These are phyloP conservation scores for Mortierella claussenii DNA, from an alignment of 192 early-diverging fungal species.

Conservation along the genomic window DNA sequence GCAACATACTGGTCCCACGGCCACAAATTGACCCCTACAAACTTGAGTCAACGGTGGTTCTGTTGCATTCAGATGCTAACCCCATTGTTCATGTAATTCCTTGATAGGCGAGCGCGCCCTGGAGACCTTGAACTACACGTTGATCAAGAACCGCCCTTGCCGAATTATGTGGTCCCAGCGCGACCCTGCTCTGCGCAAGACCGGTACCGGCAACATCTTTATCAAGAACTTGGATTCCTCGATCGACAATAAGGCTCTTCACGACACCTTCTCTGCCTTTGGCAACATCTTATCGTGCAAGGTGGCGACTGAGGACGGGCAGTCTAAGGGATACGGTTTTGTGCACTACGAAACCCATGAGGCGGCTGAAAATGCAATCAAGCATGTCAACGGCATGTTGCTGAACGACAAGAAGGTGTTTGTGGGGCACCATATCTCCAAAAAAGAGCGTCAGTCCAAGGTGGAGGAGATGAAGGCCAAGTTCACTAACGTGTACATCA, in stretches of 20 bases:
- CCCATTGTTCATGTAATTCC: too few relatives aligned
- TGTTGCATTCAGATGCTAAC: too few relatives aligned
- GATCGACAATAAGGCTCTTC: slow-evolving; percentile 99
- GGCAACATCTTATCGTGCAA: slow-evolving; percentile 97
- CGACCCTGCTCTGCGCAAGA: slow-evolving; percentile 93
- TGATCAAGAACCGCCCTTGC: slow-evolving; percentile 93
- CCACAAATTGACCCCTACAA: too few relatives aligned
- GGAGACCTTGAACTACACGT: slow-evolving; percentile 94
- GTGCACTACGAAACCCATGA: slow-evolving; percentile 97
- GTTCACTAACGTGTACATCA: slow-evolving; percentile 98
- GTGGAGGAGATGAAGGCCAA: slow-evolving; percentile 85
- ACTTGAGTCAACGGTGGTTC: too few relatives aligned
- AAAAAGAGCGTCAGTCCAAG: slow-evolving; percentile 90
- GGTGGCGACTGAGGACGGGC: slow-evolving; percentile 85
- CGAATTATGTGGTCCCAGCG: slow-evolving; percentile 99
- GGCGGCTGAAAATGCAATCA: slow-evolving; percentile 92
- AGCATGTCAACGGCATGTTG: slow-evolving; percentile 98
- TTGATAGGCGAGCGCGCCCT: slow-evolving; percentile 92
- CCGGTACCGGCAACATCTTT: slow-evolving; percentile 96
- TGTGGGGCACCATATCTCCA: slow-evolving; percentile 91
- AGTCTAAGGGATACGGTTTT: slow-evolving; percentile 95
- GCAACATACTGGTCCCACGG: too few relatives aligned
- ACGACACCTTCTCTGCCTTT: slow-evolving; percentile 98
- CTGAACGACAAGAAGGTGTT: slow-evolving; percentile 96
- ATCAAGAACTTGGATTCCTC: slow-evolving; percentile 98